Base-by-base conservation (phyloP, 176 grass and related monocot species). In the Musa troglodytarum region DNA sequence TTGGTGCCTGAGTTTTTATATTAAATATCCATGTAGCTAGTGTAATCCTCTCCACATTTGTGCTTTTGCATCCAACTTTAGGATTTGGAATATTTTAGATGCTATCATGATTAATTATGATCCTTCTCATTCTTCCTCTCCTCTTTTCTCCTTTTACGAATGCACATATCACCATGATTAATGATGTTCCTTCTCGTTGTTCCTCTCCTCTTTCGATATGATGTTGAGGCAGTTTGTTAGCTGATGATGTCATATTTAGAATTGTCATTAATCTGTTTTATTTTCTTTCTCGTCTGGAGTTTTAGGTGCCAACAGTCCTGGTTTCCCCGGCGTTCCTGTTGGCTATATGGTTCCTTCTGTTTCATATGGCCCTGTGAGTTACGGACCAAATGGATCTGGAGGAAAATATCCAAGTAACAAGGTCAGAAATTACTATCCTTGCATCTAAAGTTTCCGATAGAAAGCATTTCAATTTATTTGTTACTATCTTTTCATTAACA, bases 351-450 rank as follows among this genome's bases (percentile, higher is more conserved):
- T 90, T 80, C 88, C 94, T 49, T 76, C 77, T 53, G 80, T 90
- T 76, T 76, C 90, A 72, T 93, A 89, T 78, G 80, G 85, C 73
- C 68, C 84, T 74, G 54, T 81, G 63, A 89, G 80, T 74, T 93
- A 98, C 74, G 86, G 86, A 55, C 83, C 87, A 77, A 98, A 90
- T 87, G 94, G 88, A n/a, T 78, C 83, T 72, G 90, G 88, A 84
- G 90, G 90, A 85, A 89, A 86, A 75, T 97, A 85, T 74, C 86
- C 83, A 82, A 85, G 79, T 76, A 92, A 90, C 80, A 99, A 99
- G 88, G 90, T 91, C 73, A 49, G 83, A 86, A 65, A 57, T 43
- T 62, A 73, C 5, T 58, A 17, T 56, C 7, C 8, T 29, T 74
- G 2, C 2, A 56, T 74, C 28, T 57, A 15, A 16, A 56, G 2